phyloP scores from a whole-genome alignment of 2,329 filamentous ascomycete species.

The Phyllosticta paracitricarpa region DNA sequence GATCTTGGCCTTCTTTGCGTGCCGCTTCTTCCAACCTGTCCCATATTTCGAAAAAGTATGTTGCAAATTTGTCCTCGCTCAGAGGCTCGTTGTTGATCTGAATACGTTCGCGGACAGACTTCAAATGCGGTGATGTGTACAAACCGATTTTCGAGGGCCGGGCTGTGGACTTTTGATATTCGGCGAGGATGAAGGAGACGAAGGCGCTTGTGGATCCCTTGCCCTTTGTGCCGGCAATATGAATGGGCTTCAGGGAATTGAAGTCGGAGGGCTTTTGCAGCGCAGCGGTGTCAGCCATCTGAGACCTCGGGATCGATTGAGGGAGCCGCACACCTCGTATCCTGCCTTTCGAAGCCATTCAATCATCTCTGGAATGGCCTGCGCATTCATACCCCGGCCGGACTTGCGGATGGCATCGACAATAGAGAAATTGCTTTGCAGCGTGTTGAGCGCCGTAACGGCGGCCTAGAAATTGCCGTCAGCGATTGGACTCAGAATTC shows the following conservation, averaged over 20 bases:
- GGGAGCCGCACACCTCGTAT: constrained; percentile 51
- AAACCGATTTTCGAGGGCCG: constrained; percentile 55
- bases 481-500: not conserved
- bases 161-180: constrained; percentile 40
- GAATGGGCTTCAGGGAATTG: constrained; percentile 54
- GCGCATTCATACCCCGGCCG: constrained; percentile 61
- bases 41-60: constrained; percentile 80
- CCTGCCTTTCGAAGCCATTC: constrained; percentile 68
- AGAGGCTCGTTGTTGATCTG: constrained; percentile 66
- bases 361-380: constrained; percentile 71
- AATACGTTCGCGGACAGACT: constrained; percentile 76
- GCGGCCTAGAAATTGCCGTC: constrained; percentile 43
- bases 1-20: constrained; percentile 38
- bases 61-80: constrained; percentile 56
- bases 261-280: constrained; percentile 49
- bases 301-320: not conserved
- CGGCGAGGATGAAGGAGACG: constrained; percentile 65
- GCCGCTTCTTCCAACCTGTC: constrained; percentile 50
- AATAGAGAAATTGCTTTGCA: constrained; percentile 70
- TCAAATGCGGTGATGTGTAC: constrained; percentile 78
- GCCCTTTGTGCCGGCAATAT: constrained; percentile 88
- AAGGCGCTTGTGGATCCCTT: constrained; percentile 86
- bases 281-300: not conserved
- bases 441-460: constrained; percentile 60
- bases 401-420: constrained; percentile 70